Conservation (phyloP, 768 basidiomycete species). For the Lentinula sp. region DNA sequence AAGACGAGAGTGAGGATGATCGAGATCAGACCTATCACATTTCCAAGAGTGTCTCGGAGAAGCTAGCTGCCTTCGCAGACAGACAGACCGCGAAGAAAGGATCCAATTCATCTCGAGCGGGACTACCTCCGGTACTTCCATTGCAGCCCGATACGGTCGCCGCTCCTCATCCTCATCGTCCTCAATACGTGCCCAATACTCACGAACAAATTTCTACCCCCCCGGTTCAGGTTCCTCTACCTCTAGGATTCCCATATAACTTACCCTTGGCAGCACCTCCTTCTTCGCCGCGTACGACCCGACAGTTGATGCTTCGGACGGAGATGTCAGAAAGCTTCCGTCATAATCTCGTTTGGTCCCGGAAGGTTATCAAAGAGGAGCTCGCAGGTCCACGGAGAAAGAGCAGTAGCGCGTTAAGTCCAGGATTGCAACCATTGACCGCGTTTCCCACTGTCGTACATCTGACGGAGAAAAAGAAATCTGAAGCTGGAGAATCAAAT, state of each 20-base stretch:
- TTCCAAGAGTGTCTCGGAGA: constrained; percentile 65
- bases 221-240: constrained; percentile 48
- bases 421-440: constrained; percentile 1
- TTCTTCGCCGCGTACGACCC: constrained; percentile 60
- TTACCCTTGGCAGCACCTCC: constrained; percentile 50
- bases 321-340: constrained; percentile 62
- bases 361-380: constrained; percentile 31
- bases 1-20: constrained; percentile 50
- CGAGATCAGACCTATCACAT: constrained; percentile 38
- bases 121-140: neutral
- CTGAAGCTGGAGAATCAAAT: neutral
- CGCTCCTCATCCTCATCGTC: constrained; percentile 2
- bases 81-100: neutral
- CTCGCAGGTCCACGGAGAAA: constrained; percentile 5
- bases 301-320: constrained; percentile 61
- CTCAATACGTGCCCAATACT: constrained; percentile 3
- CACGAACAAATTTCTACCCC: constrained; percentile 2
- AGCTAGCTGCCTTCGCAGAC: constrained; percentile 13
- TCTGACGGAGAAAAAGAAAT: constrained; percentile 1
- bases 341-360: constrained; percentile 57
- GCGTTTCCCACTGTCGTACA: constrained; percentile 3
- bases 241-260: constrained; percentile 64
- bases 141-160: constrained; percentile 10
- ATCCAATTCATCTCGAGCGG: constrained; percentile 3
- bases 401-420: constrained; percentile 6